phyloP scores from a whole-genome alignment of 2,329 filamentous ascomycete species.

The Aspergillus puulaauensis region DNA sequence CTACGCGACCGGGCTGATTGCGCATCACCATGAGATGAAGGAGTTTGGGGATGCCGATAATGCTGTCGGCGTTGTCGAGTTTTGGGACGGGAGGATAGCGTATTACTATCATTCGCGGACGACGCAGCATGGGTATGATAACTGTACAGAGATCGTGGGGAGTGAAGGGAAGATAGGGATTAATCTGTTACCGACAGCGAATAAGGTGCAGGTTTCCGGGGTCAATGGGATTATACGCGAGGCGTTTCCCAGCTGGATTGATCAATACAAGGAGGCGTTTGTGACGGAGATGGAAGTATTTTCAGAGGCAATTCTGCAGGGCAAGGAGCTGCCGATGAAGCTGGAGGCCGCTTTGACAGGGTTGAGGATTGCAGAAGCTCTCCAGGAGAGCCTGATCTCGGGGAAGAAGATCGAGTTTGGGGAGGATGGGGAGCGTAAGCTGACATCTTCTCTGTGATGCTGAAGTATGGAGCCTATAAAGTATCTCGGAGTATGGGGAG shows the following conservation, averaged over 20 bases:
- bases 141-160: conserved; percentile 67
- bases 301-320: conserved; percentile 57
- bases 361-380: conserved; percentile 59
- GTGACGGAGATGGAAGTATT: conserved; percentile 66
- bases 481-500: too few relatives aligned
- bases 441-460: too few relatives aligned
- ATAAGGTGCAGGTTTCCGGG: conserved; percentile 58
- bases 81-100: conserved; percentile 62
- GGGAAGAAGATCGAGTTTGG: conserved; percentile 61
- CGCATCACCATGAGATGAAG: conserved; percentile 57
- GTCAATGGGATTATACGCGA: conserved; percentile 56
- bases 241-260: conserved; percentile 63
- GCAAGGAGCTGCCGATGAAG: conserved; percentile 55
- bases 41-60: conserved; percentile 63
- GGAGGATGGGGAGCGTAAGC: conserved; percentile 44
- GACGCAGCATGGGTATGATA: conserved; percentile 68
- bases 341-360: conserved; percentile 56
- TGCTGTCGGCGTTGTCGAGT: conserved; percentile 64
- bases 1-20: conserved; percentile 57
- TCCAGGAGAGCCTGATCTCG: conserved; percentile 57
- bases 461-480: too few relatives aligned
- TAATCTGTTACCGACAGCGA: conserved; percentile 57
- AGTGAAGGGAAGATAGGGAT: conserved; percentile 64
- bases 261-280: conserved; percentile 64
- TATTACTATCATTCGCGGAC: conserved; percentile 65